Evolutionary conservation across 352 stramenopile genomes (phyloP).

Genomic region (Elongisporangium senticosum): DNA sequence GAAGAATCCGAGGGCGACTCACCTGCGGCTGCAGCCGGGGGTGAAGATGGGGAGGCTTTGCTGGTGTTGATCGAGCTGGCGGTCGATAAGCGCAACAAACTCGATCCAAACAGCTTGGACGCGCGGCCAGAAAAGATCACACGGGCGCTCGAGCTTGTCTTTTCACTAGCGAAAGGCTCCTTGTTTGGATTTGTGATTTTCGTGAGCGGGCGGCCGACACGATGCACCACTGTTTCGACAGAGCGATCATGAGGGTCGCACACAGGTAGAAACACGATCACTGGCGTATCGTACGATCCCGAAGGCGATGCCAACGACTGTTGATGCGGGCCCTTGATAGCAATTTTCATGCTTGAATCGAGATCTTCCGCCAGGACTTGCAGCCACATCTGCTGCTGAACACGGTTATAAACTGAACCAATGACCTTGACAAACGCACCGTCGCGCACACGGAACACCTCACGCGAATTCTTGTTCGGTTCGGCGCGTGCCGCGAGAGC

Average conservation of each 20-base stretch:
- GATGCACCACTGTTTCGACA: slow-evolving; percentile 31
- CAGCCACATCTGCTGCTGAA: slow-evolving; percentile 52
- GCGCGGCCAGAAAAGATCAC: slow-evolving; percentile 68
- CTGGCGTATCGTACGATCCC: slow-evolving; percentile 1
- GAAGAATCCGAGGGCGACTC: slow-evolving; percentile 24
- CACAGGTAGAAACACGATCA: slow-evolving; percentile 55
- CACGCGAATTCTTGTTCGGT: slow-evolving; percentile 21
- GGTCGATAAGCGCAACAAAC: slow-evolving; percentile 55
- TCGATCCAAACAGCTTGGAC: slow-evolving; percentile 68
- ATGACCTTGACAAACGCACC: slow-evolving; percentile 46
- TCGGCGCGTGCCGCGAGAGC: slow-evolving; percentile 26
- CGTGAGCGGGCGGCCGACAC: slow-evolving; percentile 33
- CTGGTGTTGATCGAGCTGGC: slow-evolving; percentile 8
- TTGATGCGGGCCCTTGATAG: slow-evolving; percentile 5
- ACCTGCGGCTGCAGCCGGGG: slow-evolving; percentile 17
- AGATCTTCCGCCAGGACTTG: slow-evolving; percentile 54
- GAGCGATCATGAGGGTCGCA: slow-evolving; percentile 20
- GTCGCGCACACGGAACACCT: slow-evolving; percentile 48
- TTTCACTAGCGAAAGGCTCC: slow-evolving; percentile 7
- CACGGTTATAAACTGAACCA: slow-evolving; percentile 40
- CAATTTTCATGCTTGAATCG: slow-evolving; percentile 36
- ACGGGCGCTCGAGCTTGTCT: slow-evolving; percentile 24
- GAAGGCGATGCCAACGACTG: slow-evolving; percentile 10
- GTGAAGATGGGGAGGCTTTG: slow-evolving; percentile 2
- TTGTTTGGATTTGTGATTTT: slow-evolving; percentile 31